Evolutionary conservation across 106 monocot species (phyloP).

Genomic region (Cymbidium sinense): DNA sequence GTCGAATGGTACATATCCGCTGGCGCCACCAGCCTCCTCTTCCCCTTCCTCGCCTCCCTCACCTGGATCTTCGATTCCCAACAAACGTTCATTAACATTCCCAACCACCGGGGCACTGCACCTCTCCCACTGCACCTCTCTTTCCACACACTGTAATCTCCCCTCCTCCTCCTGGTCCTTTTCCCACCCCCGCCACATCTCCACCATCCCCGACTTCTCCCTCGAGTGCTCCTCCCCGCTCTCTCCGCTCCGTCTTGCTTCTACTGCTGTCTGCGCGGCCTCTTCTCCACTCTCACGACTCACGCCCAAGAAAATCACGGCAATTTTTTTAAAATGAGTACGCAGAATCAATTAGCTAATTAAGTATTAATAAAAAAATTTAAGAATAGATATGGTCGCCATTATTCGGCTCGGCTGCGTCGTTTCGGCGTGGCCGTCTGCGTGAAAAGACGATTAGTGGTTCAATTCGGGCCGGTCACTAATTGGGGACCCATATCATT

Average conservation of each 20-base stretch:
- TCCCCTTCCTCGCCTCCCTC: conserved; percentile 15
- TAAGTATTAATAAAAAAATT: too few relatives aligned
- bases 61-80: conserved; percentile 30
- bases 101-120: conserved; percentile 20
- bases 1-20: conserved; percentile 8
- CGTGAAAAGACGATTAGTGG: too few relatives aligned
- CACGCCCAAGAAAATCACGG: too few relatives aligned
- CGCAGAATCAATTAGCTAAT: too few relatives aligned
- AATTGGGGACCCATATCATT: too few relatives aligned
- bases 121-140: neutral
- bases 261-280: conserved; percentile 25
- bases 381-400: too few relatives aligned
- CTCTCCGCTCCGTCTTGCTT: conserved; percentile 14
- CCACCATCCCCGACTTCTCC: conserved; percentile 18
- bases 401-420: too few relatives aligned
- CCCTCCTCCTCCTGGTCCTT: conserved; percentile 14
- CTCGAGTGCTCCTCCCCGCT: conserved; percentile 14
- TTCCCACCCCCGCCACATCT: neutral
- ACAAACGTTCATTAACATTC: conserved; percentile 33
- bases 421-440: too few relatives aligned
- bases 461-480: too few relatives aligned
- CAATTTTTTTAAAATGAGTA: too few relatives aligned
- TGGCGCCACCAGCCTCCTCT: conserved; percentile 14
- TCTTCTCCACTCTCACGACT: conserved; percentile 21
- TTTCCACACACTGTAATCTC: neutral